Conservation (phyloP, 805 yeast genomes). For the Suhomyces sp. region DNA sequence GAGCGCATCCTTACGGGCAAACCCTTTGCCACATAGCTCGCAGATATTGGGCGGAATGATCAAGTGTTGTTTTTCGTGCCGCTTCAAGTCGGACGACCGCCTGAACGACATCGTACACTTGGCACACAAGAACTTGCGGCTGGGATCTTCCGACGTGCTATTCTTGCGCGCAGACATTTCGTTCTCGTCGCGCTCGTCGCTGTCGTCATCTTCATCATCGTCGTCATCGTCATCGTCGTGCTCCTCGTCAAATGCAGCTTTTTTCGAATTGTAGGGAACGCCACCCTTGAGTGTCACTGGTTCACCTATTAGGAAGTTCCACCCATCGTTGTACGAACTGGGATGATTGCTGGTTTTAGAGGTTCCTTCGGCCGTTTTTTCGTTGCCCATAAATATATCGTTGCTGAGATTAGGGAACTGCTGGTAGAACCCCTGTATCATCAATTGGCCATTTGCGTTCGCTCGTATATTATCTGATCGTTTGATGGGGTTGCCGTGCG, state of each 20-base stretch:
- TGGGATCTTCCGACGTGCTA: constrained; percentile 9
- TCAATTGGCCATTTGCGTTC: constrained; percentile 40
- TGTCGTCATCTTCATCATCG: constrained; percentile 1
- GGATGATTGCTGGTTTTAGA: constrained; percentile 9
- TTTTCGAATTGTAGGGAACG: constrained; percentile 1
- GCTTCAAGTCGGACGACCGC: constrained; percentile 64
- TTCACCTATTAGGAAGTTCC: constrained; percentile 33
- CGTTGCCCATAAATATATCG: constrained; percentile 29
- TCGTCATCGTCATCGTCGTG: constrained; percentile 7
- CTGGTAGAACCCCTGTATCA: constrained; percentile 40
- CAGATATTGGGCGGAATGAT: constrained; percentile 73
- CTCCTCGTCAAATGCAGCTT: constrained; percentile 5
- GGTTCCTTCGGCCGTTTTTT: not conserved
- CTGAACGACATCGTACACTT: constrained; percentile 64
- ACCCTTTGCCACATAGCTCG: constrained; percentile 74
- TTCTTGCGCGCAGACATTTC: constrained; percentile 2
- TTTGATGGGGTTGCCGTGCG: constrained; percentile 53
- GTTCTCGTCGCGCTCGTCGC: constrained; percentile 6
- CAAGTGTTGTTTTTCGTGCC: constrained; percentile 75
- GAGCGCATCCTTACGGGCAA: constrained; percentile 79
- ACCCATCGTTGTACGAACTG: constrained; percentile 23
- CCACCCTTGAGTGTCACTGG: constrained; percentile 15
- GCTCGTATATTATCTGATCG: constrained; percentile 30
- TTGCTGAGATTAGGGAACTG: constrained; percentile 44
- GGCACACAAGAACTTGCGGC: constrained; percentile 51